phyloP scores from a whole-genome alignment of 1,284 basidiomycete genomes.

The Ceratobasidium sp. region DNA sequence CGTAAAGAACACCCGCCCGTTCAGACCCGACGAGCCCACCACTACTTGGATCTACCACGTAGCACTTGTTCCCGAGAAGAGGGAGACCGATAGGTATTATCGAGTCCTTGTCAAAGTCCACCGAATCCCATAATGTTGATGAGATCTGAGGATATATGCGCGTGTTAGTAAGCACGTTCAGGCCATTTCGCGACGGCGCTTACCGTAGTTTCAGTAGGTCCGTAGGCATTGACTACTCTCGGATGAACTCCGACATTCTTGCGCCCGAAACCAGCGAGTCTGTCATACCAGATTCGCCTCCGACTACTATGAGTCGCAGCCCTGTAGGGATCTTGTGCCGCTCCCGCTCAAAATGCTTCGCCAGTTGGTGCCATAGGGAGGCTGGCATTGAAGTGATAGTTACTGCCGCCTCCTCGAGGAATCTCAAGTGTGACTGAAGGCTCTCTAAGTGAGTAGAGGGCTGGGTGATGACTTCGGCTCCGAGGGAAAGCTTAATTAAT shows the following conservation, averaged over 20 bases:
- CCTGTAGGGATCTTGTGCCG: not conserved
- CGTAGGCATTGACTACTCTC: conserved; percentile 4
- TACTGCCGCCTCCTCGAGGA: not conserved
- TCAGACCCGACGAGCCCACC: not conserved
- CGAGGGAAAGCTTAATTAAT: not conserved
- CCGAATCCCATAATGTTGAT: conserved; percentile 1
- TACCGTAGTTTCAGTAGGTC: conserved; percentile 20
- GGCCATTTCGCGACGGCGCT: not conserved
- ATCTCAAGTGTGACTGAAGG: not conserved
- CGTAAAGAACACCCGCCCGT: not conserved
- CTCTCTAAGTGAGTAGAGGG: not conserved
- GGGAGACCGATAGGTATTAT: conserved; percentile 22
- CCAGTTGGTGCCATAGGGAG: not conserved
- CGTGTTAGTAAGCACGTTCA: not conserved
- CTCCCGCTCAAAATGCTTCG: not conserved
- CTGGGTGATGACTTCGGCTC: not conserved
- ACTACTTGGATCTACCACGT: not conserved
- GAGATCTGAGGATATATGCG: not conserved
- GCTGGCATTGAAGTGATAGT: not conserved
- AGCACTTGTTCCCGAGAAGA: not conserved
- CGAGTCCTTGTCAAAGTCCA: not conserved
- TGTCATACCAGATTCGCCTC: conserved; percentile 10
- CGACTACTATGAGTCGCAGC: conserved; percentile 7
- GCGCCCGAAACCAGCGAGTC: not conserved
- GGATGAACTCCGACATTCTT: not conserved